Evolutionary conservation across 345 rosid genomes (phyloP).

Genomic region (Abelmoschus esculentus): DNA sequence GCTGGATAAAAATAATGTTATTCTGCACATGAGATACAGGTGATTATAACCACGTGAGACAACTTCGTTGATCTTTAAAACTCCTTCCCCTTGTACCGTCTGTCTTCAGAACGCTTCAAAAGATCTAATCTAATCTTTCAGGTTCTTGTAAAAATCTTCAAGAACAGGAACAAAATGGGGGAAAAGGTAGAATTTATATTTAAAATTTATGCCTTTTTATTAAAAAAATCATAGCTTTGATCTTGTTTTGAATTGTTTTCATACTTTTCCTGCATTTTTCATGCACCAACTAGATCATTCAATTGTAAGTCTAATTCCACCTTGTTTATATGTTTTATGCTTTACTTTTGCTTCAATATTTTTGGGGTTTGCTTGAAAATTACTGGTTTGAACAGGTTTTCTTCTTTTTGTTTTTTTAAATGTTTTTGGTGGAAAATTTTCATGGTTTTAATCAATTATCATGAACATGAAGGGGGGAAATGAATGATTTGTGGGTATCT

Average conservation of each 20-base stretch:
- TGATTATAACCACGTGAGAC: background rate
- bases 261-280: background rate
- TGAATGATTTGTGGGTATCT: background rate
- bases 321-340: background rate
- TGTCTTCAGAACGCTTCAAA: background rate
- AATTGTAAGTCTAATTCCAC: background rate
- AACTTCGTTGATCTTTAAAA: background rate
- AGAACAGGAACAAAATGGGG: background rate
- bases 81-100: background rate
- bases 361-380: background rate
- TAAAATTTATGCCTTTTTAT: background rate
- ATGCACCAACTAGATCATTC: slow-evolving; percentile 1
- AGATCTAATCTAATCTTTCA: background rate
- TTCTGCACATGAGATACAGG: background rate
- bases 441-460: background rate
- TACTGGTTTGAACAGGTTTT: background rate
- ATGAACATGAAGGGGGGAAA: background rate
- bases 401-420: background rate
- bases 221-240: background rate
- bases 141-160: background rate
- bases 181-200: background rate
- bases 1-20: background rate
- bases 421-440: background rate
- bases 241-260: background rate
- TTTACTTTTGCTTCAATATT: background rate